Base-by-base conservation (phyloP, 2,329 filamentous ascomycete species). In the Davidsoniella australis region DNA sequence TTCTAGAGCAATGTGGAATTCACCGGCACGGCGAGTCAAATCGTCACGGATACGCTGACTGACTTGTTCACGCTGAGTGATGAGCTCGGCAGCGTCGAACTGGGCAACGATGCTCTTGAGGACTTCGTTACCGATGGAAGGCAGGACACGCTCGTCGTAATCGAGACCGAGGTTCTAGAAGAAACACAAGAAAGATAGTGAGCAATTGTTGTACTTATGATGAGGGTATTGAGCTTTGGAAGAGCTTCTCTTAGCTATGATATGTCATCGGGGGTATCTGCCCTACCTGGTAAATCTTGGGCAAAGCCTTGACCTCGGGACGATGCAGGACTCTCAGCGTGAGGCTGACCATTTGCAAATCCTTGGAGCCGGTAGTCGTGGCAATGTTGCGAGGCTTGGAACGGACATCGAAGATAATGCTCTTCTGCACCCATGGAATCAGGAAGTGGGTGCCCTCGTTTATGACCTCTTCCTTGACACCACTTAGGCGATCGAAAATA, bases 341-440 rank as follows among this genome's bases (percentile, higher is more conserved):
- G 73, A 98, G 75, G 75, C 87, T 95, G 61, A 98, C 91, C 91
- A 98, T 98, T 72, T 98, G 91, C 73, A 98, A 68, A 70, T 98
- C 91, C 78, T 98, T 98, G 75, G 82, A 89, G 52, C 91, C 91
- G 10, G 91, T 98, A 20, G 91, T 98, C 24, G 91, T 98, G 57
- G 84, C 85, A 64, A 98, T 96, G 66, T 94, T 96, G 63, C 91
- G 78, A 54, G 91, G 91, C 75, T 94, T 93, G 51, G 93, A 98
- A 56, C 91, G 82, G 57, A 98, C 91, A 70, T 98, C 91, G 65
- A 94, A 98, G 64, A 94, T 73, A 68, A 98, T 87, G 59, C 82
- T 85, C 67, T 80, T 82, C 68, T 98, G 91, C 63, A 98, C 69
- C 91, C 91, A 98, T 6, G 91, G 91, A 37, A 98, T 67, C 49